Base-by-base conservation (phyloP, 2,329 filamentous ascomycete genomes). In the Exutisphaerella laricina region DNA sequence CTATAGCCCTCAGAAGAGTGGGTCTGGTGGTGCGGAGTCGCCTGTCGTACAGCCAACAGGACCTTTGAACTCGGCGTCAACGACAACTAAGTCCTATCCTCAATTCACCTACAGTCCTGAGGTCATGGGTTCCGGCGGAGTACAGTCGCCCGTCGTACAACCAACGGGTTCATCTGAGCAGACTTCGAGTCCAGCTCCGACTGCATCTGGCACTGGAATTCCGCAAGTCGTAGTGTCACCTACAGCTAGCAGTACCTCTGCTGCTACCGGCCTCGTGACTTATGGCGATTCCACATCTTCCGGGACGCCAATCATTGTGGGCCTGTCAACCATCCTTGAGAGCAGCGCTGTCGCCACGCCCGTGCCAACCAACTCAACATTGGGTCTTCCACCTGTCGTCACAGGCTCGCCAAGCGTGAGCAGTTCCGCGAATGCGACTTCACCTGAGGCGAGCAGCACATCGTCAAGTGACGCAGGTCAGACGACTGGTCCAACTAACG, bases 251-350 rank as follows among this genome's bases (percentile, higher is more conserved):
- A 20, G 28, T 8, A 45, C 26, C 23, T 12, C 39, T 4, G 26
- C 35, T 10, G 41, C 28, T n/a, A 43, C 41, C 18, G 20, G n/a
- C n/a, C n/a, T n/a, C n/a, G n/a, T n/a, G n/a, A n/a, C n/a, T n/a
- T n/a, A n/a, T n/a, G n/a, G n/a, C n/a, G n/a, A n/a, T n/a, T n/a
- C n/a, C n/a, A n/a, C n/a, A n/a, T n/a, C n/a, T n/a, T n/a, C n/a
- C n/a, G 28, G 31, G 17, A 31, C 45, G 6, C 51, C 57, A 6
- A 59, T 63, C 46, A 58, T 60, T 22, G 58, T 64, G 17, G 61
- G 61, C 12, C 45, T 65, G 4, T 60, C 59, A 4, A 62, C 59
- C 3, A 50, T 61, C 36, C 51, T 62, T 13, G 54, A 52, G 16
- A 54, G 50, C 42, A 40, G 48, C 9, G 39, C 34, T 4, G 29